Conservation (phyloP, 2,329 filamentous ascomycete species). For the Hypoxylon sp. region DNA sequence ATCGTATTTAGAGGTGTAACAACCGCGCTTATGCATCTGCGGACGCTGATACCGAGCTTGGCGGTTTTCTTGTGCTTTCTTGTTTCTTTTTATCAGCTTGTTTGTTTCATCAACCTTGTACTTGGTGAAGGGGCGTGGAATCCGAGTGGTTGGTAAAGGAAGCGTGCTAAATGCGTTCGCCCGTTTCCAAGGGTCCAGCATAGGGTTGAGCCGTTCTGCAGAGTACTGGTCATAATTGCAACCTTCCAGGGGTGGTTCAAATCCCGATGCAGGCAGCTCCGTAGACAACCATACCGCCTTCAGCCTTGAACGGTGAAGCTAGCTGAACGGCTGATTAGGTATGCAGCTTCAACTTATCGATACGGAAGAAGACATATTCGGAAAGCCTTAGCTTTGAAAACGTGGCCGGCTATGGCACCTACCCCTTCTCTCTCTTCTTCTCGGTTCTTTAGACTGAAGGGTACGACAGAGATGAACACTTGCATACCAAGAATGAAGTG, state of each 20-base stretch:
- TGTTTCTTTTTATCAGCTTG: background rate
- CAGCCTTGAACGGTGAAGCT: constrained; percentile 24
- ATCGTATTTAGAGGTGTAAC: constrained; percentile 4
- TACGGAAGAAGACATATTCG: constrained; percentile 11
- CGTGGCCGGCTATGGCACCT: background rate
- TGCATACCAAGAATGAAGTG: constrained; percentile 19
- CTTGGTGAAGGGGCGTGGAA: background rate
- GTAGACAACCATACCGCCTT: background rate
- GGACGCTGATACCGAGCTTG: background rate
- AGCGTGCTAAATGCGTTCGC: constrained; percentile 27
- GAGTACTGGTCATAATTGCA: constrained; percentile 21
- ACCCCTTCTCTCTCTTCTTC: constrained; percentile 4
- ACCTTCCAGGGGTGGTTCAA: background rate
- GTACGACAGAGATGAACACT: background rate
- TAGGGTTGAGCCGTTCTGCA: constrained; percentile 16
- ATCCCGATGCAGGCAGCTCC: constrained; percentile 20
- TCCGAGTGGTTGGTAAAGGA: constrained; percentile 22
- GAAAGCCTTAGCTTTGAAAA: background rate
- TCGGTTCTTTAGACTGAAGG: constrained; percentile 2
- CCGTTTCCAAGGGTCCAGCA: constrained; percentile 32
- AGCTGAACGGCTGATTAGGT: constrained; percentile 16
- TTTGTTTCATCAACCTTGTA: constrained; percentile 2
- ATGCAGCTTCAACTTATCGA: constrained; percentile 7
- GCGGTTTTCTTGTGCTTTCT: background rate
- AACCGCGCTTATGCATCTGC: constrained; percentile 7